Evolutionary conservation across 2,329 filamentous ascomycete species (phyloP), one percentile per base, ranked within the genome.

Genomic region (Fonsecaea monophora): DNA sequence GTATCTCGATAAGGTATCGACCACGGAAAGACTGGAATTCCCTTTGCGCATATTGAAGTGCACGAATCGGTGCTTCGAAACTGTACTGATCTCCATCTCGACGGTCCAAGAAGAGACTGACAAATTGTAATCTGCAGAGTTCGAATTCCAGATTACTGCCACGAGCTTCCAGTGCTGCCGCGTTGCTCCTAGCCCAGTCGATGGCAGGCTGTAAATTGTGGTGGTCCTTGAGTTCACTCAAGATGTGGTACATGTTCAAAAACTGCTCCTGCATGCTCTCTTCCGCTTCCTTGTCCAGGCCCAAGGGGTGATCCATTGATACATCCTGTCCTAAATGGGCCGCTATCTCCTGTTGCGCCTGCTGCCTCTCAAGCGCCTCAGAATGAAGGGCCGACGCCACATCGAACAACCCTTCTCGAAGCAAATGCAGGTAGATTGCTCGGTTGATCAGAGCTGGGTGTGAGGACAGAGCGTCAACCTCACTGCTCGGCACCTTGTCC

Each of bases 121-220:
- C 86, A 73, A 92, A 99, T 73, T 97, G 92, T 18, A 98, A 83
- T 71, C 92, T 91, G 79, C 90, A 92, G 1, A 99, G 87, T 75
- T 99, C 94, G 70, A 98, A 99, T 77, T 98, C 94, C 1, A 99
- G 86, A 73, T 96, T 97, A 74, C 92, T 97, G 2, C 94, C 94
- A 56, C 92, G 87, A 3, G 86, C 85, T 74, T 97, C 92, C 2
- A 99, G 84, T 32, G 88, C 83, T 4, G 80, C 78, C 66, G 88
- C 89, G 74, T 97, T 90, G 32, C 84, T 76, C 42, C 88, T 84
- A 0, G 95, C 92, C 95, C 95, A 99, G 62, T 86, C 81, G 30
- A 99, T 98, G 0, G 95, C 95, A 0, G 93, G 92, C 0, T 86
- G 78, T 1, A 98, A 85, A 73, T 97, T 92, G 59, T 85, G 86